Base-by-base conservation (phyloP, 2,329 filamentous ascomycete genomes). In the Incumbomyces delicatus region DNA sequence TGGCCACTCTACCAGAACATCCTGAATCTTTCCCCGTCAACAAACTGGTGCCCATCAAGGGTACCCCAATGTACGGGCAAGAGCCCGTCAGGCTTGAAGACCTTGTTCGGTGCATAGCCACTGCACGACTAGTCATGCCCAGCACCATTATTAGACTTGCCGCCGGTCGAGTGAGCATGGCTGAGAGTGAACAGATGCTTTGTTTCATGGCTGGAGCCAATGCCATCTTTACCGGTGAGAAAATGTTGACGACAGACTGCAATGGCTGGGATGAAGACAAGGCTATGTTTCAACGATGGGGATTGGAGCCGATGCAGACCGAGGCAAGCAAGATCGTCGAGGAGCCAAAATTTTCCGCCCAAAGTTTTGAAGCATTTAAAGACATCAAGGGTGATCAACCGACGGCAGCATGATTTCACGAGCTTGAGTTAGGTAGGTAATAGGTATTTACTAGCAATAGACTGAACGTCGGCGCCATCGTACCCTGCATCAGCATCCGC, bases 21-120 rank as follows among this genome's bases (percentile, higher is more conserved):
- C 88, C 88, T 0, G 88, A 94, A 67, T 89, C 83, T 17, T 94
- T 95, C 66, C 88, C 88, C 1, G 87, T 94, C 52, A 95, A 95
- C 58, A 86, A 87, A 0, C 75, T 95, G 0, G 88, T 95, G 1
- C 87, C 88, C 0, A 94, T 95, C 66, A 86, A 87, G 62, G 88
- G 88, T 8, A 95, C 88, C 1, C 88, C 88, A 1, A 72, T 95
- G 11, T 87, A 85, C 13, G 83, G 90, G 57, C 74, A 74, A 22
- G 76, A 81, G 48, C 78, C 83, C 50, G 76, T 94, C 45, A 75
- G 80, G 13, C 90, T 95, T 55, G 81, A 87, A 44, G 81, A 80
- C 49, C 79, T 94, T 58, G 70, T 95, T 33, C 77, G 88, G 27
- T 94, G 86, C 6, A 83, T 95, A 51, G 86, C 88, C 1, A 87